Evolutionary conservation across 257 asterid genomes (phyloP).

Genomic region (Lantana camara): DNA sequence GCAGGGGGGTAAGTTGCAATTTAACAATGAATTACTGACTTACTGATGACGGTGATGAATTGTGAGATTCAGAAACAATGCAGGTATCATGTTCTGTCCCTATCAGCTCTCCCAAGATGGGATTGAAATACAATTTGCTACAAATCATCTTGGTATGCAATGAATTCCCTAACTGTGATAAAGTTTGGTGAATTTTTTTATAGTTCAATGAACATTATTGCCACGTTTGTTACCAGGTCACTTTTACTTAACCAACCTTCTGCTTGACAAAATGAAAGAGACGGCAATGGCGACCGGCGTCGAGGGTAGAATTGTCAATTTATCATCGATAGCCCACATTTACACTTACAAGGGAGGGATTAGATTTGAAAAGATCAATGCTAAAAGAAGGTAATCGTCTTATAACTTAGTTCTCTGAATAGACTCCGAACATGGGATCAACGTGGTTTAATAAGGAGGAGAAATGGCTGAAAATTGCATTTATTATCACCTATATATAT

Average conservation of each 20-base stretch:
- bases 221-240: conserved; percentile 48
- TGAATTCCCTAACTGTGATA: not conserved
- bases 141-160: conserved; percentile 65
- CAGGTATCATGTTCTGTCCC: conserved; percentile 84
- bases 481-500: no score
- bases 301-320: conserved; percentile 75
- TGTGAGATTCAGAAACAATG: conserved; percentile 48
- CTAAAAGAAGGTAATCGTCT: conserved; percentile 41
- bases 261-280: conserved; percentile 77
- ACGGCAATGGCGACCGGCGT: conserved; percentile 56
- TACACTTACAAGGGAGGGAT: conserved; percentile 59
- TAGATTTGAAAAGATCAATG: conserved; percentile 49
- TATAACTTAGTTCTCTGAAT: no score
- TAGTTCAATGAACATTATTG: no score
- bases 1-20: no score
- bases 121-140: conserved; percentile 71
- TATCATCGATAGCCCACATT: conserved; percentile 73
- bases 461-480: no score
- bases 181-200: not conserved
- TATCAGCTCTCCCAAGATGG: conserved; percentile 69
- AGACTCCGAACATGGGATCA: no score
- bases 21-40: no score
- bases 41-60: not conserved
- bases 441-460: no score
- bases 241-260: conserved; percentile 82